Evolutionary conservation across 192 early-diverging fungal species (phyloP).

Genomic region (Backusella westeae): DNA sequence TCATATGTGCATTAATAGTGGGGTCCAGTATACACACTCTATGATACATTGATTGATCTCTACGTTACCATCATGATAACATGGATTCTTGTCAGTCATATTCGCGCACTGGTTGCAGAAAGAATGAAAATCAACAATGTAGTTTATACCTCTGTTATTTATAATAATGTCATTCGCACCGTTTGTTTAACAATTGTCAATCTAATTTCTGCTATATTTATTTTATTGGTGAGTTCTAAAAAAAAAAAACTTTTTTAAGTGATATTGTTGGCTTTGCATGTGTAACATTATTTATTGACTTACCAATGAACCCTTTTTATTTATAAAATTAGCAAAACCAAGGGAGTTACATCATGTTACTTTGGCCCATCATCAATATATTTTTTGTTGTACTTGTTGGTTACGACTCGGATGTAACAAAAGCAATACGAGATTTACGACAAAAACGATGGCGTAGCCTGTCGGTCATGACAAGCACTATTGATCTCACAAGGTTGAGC

Average conservation of each 20-base stretch:
- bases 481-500: not conserved
- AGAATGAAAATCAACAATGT: slow-evolving; percentile 10
- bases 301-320: not conserved
- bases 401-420: slow-evolving; percentile 25
- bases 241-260: not conserved
- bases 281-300: not conserved
- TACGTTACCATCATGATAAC: slow-evolving; percentile 24
- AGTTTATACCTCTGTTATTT: slow-evolving; percentile 24
- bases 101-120: slow-evolving; percentile 9
- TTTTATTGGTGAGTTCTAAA: slow-evolving; percentile 14
- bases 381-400: slow-evolving; percentile 31
- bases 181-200: slow-evolving; percentile 22
- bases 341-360: slow-evolving; percentile 7
- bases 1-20: slow-evolving; percentile 11
- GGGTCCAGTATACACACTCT: slow-evolving; percentile 30
- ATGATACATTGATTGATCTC: slow-evolving; percentile 26
- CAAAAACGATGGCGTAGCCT: not conserved
- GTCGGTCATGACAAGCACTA: not conserved
- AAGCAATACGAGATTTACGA: slow-evolving; percentile 13
- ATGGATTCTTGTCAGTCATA: slow-evolving; percentile 19
- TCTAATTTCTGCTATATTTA: slow-evolving; percentile 27
- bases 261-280: not conserved
- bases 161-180: slow-evolving; percentile 22
- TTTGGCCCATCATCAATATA: slow-evolving; percentile 30
- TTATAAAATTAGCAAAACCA: slow-evolving; percentile 1